Evolutionary conservation across 2,329 filamentous ascomycete species (phyloP), one percentile per base, ranked within the genome.

Genomic region (Chalaropsis ovoidea): DNA sequence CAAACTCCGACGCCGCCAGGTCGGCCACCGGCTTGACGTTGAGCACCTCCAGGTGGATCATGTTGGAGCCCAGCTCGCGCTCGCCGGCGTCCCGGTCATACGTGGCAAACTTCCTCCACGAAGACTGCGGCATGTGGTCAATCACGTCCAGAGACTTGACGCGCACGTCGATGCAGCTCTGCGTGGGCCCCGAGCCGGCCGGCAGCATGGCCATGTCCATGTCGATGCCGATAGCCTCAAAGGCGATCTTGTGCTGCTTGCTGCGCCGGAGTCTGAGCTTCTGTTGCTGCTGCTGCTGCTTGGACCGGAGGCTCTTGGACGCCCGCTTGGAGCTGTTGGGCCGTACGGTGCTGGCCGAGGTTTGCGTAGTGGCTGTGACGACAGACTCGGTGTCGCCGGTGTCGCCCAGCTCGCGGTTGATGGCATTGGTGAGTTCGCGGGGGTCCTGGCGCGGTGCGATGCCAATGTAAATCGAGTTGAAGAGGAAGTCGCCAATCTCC

Each of bases 391-490:
- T 96, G 72, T 97, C 94, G 45, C 89, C 95, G 65, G 88, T 82
- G 71, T 97, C 93, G 69, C 96, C 89, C 61, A 97, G 82, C 43
- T 93, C 86, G 66, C 88, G 85, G 72, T 96, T 96, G 75, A 99
- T 96, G 47, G 88, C 89, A 58, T 85, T 83, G 3, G 89, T 81
- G 10, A 97, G 81, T 39, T 95, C 90, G 64, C 84, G 84, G 4
- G 91, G 90, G 70, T 97, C 93, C 67, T 87, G 85, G 70, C 92
- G 94, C 11, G 89, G 82, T 0, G 93, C 89, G 19, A 99, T 89
- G 15, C 89, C 91, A 70, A 99, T 96, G 77, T 96, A 99, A 65
- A 99, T 96, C 0, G 94, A 99, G 73, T 99, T 97, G 81, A 99
- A 99, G 17, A 99, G 80, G 70, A 95, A 95, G 73, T 99, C 95